phyloP scores from a whole-genome alignment of 1,284 basidiomycete species.

The Schizophyllum amplum region DNA sequence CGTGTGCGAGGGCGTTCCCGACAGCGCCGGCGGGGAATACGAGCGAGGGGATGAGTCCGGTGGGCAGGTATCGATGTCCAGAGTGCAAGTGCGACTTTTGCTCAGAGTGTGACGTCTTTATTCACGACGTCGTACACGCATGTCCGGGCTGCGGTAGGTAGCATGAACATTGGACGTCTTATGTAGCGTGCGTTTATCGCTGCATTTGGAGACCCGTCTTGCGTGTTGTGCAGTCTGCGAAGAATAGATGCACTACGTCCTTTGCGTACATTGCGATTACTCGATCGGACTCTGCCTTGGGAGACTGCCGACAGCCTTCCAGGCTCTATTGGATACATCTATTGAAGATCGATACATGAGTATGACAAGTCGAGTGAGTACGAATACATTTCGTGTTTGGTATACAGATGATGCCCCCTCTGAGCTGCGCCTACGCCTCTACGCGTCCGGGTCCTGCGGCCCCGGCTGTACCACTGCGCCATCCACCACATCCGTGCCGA shows the following conservation, averaged over 20 bases:
- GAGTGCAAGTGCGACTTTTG: conserved; percentile 52
- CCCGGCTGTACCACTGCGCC: not conserved
- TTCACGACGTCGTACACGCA: conserved; percentile 68
- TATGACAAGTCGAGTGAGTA: not conserved
- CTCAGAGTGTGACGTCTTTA: conserved; percentile 68
- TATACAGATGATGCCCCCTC: too few species aligned
- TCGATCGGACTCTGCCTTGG: too few species aligned
- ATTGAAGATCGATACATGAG: too few species aligned
- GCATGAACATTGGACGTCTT: conserved; percentile 7
- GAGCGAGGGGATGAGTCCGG: conserved; percentile 63
- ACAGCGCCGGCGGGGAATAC: conserved; percentile 24
- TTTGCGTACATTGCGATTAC: too few species aligned
- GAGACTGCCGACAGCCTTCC: too few species aligned
- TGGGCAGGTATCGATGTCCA: conserved; percentile 74
- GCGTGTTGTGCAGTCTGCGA: too few species aligned
- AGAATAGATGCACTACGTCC: too few species aligned
- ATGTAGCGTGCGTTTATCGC: too few species aligned
- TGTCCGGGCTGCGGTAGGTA: conserved; percentile 58
- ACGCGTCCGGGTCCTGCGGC: not conserved
- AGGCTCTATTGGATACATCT: not conserved
- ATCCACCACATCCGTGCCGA: not conserved
- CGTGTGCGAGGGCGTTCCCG: conserved; percentile 63
- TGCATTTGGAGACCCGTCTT: too few species aligned
- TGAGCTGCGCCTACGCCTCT: too few species aligned
- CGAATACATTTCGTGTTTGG: not conserved